Base-by-base conservation (phyloP, 2,329 filamentous ascomycete species). In the Didymellaceae sp. region DNA sequence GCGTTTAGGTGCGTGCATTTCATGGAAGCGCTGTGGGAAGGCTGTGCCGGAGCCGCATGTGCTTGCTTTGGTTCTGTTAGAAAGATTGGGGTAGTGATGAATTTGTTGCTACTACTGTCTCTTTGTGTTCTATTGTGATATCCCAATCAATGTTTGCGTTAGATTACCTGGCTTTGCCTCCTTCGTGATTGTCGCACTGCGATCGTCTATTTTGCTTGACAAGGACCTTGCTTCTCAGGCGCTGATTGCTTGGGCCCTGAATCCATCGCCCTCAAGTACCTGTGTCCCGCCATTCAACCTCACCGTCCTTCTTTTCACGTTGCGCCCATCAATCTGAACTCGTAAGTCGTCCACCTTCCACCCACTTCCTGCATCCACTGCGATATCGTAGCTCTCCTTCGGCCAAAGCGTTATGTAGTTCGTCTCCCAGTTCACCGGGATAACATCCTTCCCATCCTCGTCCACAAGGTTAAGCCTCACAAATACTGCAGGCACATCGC, bases 371-470 rank as follows among this genome's bases (percentile, higher is more conserved):
- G 31, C 45, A n/a, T 31, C 37, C 9, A 52, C 48, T 8, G 42
- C 48, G 14, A 52, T n/a, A 24, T 46, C 42, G 20, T 46, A 46
- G 6, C 24, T 35, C 71, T 87, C 84, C 1, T 72, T 67, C 0
- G 84, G 82, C 76, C 80, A 85, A 8, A 87, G 66, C 1, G 83
- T 86, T 10, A 87, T 72, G 53, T 86, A 87, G 52, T 87, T 87
- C 54, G 86, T 84, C 1, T 78, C 80, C 83, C 84, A 87, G 16
- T 74, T 72, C 1, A 83, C 76, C 0, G 83, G 81, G 4, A 77
- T 55, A 0, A 85, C 73, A 41, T 84, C 81, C 0, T 70, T 57
- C 0, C 76, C 76, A 0, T 65, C 51, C 2, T 45, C 54, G 52
- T 83, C 75, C 0, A 84, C 73, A 1, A 85, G 63, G 35, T 77